Conservation (phyloP, 306 rosid species). For the Cicer pinnatifidum region DNA sequence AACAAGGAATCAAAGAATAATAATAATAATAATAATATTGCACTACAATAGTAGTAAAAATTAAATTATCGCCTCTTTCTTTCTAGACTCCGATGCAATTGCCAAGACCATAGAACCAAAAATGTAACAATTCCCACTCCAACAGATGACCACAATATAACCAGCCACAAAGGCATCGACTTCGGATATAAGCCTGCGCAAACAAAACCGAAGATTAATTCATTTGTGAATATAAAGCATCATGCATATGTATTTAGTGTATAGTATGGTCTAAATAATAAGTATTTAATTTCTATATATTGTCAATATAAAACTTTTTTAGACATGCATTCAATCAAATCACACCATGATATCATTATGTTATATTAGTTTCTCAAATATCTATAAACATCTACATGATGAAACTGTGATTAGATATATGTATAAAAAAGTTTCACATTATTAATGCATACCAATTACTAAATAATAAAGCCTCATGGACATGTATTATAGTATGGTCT, state of each 20-base stretch:
- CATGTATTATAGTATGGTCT: not conserved
- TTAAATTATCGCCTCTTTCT: conserved; percentile 70
- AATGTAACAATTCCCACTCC: conserved; percentile 62
- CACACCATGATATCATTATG: too few species aligned
- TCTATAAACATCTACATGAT: too few species aligned
- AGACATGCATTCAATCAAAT: too few species aligned
- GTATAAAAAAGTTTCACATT: too few species aligned
- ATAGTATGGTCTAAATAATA: not conserved
- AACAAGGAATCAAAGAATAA: conserved; percentile 76
- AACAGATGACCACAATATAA: conserved; percentile 65
- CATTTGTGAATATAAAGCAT: not conserved
- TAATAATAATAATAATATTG: conserved; percentile 37
- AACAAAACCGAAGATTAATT: conserved; percentile 6
- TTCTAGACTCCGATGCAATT: conserved; percentile 63
- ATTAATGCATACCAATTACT: too few species aligned
- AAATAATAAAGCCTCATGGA: not conserved
- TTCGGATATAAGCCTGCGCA: conserved; percentile 82
- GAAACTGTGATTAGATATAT: too few species aligned
- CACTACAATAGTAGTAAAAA: conserved; percentile 25
- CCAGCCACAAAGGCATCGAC: conserved; percentile 90
- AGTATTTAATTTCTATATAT: not conserved
- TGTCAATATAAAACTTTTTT: too few species aligned
- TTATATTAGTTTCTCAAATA: too few species aligned
- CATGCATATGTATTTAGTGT: not conserved
- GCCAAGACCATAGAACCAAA: conserved; percentile 82